Evolutionary conservation across 192 early-diverging fungal species (phyloP).

Genomic region (Podila clonocystis): DNA sequence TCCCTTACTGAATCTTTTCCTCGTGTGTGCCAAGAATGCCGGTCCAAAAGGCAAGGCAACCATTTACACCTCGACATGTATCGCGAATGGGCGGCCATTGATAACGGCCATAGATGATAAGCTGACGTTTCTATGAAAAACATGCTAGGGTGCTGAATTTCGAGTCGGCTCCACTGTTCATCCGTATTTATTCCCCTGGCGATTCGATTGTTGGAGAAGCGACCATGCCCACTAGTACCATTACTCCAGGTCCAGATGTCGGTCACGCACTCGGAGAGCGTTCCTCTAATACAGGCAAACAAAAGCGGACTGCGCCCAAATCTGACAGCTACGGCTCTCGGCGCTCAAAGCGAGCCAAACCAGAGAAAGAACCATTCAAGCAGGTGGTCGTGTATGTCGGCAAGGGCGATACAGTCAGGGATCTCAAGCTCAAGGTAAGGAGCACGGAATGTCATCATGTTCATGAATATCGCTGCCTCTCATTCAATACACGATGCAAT

Average conservation of each 20-base stretch:
- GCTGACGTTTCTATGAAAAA: no score
- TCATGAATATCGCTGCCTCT: neutral
- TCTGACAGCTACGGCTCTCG: constrained; percentile 2
- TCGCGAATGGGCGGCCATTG: neutral
- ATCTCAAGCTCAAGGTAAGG: constrained; percentile 35
- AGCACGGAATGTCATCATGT: neutral
- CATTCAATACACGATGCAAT: neutral
- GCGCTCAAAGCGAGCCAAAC: constrained; percentile 21
- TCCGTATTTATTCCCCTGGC: constrained; percentile 1
- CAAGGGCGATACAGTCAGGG: constrained; percentile 36
- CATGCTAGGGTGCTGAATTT: neutral
- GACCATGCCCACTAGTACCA: neutral
- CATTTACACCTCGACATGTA: neutral
- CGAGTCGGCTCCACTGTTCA: neutral
- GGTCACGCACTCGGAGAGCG: neutral
- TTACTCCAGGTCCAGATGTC: neutral
- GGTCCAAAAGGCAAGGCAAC: constrained; percentile 13
- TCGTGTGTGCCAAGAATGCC: constrained; percentile 6
- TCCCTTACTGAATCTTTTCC: no score
- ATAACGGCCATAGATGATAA: no score
- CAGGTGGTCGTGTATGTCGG: constrained; percentile 12
- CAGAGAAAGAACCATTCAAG: constrained; percentile 12
- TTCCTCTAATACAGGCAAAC: neutral
- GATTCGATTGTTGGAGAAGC: neutral
- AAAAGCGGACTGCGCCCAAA: neutral